Percentiles rank a stretch among this genome's conserved stretches.
Conservation (phyloP, 2,329 filamentous ascomycete genomes). For the Trichoderma endophyticum region DNA sequence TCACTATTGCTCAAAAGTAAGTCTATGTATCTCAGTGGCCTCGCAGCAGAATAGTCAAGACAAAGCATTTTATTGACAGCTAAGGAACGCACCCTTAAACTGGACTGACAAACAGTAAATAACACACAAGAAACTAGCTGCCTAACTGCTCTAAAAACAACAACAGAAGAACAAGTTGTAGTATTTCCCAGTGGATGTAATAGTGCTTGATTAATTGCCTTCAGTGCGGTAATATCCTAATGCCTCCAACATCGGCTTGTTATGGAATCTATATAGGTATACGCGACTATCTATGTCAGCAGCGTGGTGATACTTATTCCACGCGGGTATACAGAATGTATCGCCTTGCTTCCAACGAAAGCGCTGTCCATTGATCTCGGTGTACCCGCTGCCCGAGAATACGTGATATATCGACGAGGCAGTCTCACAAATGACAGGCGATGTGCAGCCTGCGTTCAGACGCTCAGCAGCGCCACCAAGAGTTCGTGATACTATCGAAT, state of each 20-base stretch:
- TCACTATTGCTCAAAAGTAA: too few species aligned
- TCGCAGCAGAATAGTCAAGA: too few species aligned
- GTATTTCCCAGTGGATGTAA: background rate
- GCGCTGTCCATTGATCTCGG: background rate
- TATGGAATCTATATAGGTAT: background rate
- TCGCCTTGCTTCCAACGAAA: background rate
- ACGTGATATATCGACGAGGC: background rate
- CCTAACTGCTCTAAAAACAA: background rate
- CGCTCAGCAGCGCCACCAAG: background rate
- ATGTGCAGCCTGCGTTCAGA: background rate
- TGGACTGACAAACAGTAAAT: too few species aligned
- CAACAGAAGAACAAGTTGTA: background rate
- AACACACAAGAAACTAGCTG: too few species aligned
- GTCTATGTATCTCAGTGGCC: too few species aligned
- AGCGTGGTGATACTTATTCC: background rate
- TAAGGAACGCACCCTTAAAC: too few species aligned
- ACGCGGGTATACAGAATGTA: background rate
- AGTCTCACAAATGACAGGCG: background rate
- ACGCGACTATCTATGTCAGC: background rate
- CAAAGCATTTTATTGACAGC: too few species aligned
- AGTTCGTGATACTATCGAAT: background rate
- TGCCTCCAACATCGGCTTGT: background rate
- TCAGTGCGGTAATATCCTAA: background rate
- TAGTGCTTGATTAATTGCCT: background rate
- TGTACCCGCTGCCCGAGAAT: background rate